phyloP scores from a whole-genome alignment of 805 yeast genomes.

The Candida odintsovae region DNA sequence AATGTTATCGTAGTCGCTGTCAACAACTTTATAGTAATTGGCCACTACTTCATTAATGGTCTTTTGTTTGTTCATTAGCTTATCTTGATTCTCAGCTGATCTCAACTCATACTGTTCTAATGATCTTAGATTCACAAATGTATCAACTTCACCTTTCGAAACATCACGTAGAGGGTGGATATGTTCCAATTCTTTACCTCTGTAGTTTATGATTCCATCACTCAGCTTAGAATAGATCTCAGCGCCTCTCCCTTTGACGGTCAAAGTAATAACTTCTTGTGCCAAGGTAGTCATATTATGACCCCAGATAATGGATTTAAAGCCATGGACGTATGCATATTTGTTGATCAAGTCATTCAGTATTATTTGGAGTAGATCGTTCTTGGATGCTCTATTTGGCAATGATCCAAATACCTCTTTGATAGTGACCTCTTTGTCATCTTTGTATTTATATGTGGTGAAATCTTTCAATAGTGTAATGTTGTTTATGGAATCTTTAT shows the following conservation, averaged over 20 bases:
- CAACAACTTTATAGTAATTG: conserved; percentile 66
- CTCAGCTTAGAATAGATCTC: conserved; percentile 48
- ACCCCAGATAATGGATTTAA: conserved; percentile 63
- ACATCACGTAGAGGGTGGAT: conserved; percentile 75
- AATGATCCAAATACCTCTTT: conserved; percentile 32
- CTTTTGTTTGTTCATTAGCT: conserved; percentile 57
- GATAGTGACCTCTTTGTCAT: conserved; percentile 15
- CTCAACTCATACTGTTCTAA: conserved; percentile 17
- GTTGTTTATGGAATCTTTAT: conserved; percentile 23
- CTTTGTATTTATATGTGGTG: conserved; percentile 6
- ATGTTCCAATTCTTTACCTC: conserved; percentile 34
- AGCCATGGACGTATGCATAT: conserved; percentile 38
- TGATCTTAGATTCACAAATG: conserved; percentile 39
- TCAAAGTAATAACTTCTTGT: conserved; percentile 67
- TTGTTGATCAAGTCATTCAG: conserved; percentile 39
- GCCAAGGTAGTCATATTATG: conserved; percentile 82
- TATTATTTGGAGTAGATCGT: conserved; percentile 52
- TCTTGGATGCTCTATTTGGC: conserved; percentile 54
- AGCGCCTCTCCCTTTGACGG: conserved; percentile 84
- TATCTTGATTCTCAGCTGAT: conserved; percentile 16
- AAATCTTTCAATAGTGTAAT: conserved; percentile 28
- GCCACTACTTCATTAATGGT: conserved; percentile 77
- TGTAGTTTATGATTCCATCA: conserved; percentile 31
- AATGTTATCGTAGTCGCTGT: conserved; percentile 77
- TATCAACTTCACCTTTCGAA: conserved; percentile 58